Conservation (phyloP, 768 basidiomycete genomes). For the Calocera viscosa region DNA sequence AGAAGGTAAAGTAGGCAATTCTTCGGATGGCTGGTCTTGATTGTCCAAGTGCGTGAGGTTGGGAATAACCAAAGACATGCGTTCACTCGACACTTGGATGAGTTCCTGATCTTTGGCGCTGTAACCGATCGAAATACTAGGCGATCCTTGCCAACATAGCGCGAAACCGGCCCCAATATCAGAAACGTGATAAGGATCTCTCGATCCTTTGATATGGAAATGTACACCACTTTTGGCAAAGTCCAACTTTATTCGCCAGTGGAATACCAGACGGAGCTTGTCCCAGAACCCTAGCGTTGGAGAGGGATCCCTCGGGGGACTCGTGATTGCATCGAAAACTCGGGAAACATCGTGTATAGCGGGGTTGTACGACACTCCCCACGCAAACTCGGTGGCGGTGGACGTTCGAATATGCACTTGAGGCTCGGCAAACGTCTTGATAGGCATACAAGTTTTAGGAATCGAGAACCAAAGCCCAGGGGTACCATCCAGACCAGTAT, state of each 20-base stretch:
- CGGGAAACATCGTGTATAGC: slow-evolving; percentile 78
- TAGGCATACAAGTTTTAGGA: slow-evolving; percentile 89
- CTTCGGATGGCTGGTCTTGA: background rate
- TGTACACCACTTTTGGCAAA: slow-evolving; percentile 57
- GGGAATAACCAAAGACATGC: slow-evolving; percentile 73
- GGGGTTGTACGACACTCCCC: slow-evolving; percentile 80
- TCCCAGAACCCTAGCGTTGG: slow-evolving; percentile 90
- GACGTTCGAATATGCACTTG: slow-evolving; percentile 52
- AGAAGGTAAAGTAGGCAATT: background rate
- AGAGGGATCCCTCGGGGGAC: slow-evolving; percentile 66
- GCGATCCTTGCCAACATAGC: slow-evolving; percentile 67
- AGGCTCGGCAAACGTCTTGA: slow-evolving; percentile 81
- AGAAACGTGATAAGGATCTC: slow-evolving; percentile 60
- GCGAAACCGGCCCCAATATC: slow-evolving; percentile 77
- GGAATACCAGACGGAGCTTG: slow-evolving; percentile 71
- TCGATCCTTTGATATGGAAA: slow-evolving; percentile 76
- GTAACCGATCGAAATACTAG: slow-evolving; percentile 55
- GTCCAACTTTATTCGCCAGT: slow-evolving; percentile 60
- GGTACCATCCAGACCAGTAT: slow-evolving; percentile 41
- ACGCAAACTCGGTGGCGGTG: slow-evolving; percentile 60
- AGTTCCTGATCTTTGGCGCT: slow-evolving; percentile 62
- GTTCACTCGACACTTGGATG: slow-evolving; percentile 68
- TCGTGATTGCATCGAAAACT: slow-evolving; percentile 67
- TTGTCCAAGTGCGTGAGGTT: slow-evolving; percentile 35
- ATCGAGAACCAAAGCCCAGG: slow-evolving; percentile 46